Percentiles rank a stretch among this genome's conserved stretches.
phyloP scores from a whole-genome alignment of 352 stramenopile species.

The Phytophthora pinifolia region DNA sequence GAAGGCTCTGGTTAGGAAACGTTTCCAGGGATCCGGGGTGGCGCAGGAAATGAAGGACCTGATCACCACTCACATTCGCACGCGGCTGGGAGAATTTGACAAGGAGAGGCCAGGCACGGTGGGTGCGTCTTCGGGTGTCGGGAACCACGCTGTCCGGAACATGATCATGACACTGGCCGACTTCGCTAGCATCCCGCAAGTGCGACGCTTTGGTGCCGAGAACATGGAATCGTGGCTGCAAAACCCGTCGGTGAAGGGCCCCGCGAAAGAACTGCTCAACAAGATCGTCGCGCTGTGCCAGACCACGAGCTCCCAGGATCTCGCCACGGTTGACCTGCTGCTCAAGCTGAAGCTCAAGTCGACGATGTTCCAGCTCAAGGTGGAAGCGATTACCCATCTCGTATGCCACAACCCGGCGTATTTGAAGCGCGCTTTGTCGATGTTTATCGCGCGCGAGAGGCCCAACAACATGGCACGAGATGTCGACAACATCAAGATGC shows the following conservation, averaged over 20 bases:
- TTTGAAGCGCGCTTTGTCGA: slow-evolving; percentile 61
- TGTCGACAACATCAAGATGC: slow-evolving; percentile 90
- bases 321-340: slow-evolving; percentile 68
- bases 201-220: slow-evolving; percentile 65
- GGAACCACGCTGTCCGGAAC: slow-evolving; percentile 61
- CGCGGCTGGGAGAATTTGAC: slow-evolving; percentile 63
- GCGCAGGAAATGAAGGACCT: slow-evolving; percentile 58
- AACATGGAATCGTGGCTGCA: slow-evolving; percentile 81
- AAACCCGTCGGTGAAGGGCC: slow-evolving; percentile 75
- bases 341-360: slow-evolving; percentile 88
- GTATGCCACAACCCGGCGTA: slow-evolving; percentile 73
- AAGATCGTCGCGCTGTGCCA: slow-evolving; percentile 74
- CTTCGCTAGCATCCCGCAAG: slow-evolving; percentile 59
- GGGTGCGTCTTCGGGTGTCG: slow-evolving; percentile 20
- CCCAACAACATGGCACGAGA: slow-evolving; percentile 86
- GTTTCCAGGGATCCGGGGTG: slow-evolving; percentile 46
- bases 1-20: slow-evolving; percentile 37
- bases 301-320: slow-evolving; percentile 53
- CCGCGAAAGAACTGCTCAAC: slow-evolving; percentile 69
- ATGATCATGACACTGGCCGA: slow-evolving; percentile 79
- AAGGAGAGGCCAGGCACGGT: slow-evolving; percentile 49
- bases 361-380: slow-evolving; percentile 87
- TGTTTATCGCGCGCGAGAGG: slow-evolving; percentile 74
- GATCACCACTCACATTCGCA: slow-evolving; percentile 68
- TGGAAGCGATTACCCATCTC: slow-evolving; percentile 81